phyloP scores from a whole-genome alignment of 2,329 filamentous ascomycete species.

The Rhexocercosporidium sp. region DNA sequence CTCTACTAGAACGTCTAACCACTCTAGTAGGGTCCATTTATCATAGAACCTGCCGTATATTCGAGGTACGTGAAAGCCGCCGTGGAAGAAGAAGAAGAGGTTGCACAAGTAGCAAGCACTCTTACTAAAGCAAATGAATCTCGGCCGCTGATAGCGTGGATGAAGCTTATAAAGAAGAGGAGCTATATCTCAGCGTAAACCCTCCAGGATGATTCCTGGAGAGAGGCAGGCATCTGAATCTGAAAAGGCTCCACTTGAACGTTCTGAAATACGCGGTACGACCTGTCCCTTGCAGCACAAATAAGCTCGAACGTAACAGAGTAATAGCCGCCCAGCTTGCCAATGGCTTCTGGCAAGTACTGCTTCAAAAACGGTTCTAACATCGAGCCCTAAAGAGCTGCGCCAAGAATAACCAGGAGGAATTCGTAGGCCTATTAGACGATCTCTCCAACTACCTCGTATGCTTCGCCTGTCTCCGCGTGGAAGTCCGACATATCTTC shows the following conservation, averaged over 20 bases:
- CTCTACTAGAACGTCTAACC: too few species aligned
- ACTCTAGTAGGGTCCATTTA: too few species aligned
- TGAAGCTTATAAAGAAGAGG: background rate
- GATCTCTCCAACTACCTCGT: constrained; percentile 22
- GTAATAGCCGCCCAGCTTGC: constrained; percentile 42
- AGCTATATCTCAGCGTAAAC: background rate
- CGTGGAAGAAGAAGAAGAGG: constrained; percentile 36
- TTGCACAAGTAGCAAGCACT: background rate
- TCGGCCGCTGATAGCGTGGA: background rate
- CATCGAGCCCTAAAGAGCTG: constrained; percentile 19
- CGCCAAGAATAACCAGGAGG: constrained; percentile 14
- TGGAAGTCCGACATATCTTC: constrained; percentile 17
- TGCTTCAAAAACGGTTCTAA: constrained; percentile 23
- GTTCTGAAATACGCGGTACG: constrained; percentile 34
- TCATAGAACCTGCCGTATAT: too few species aligned
- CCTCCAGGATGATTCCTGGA: background rate
- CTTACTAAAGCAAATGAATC: background rate
- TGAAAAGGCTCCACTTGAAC: constrained; percentile 35
- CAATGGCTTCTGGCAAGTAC: constrained; percentile 36
- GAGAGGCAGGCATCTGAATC: constrained; percentile 22
- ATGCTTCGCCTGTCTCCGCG: background rate
- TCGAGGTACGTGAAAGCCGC: constrained; percentile 49
- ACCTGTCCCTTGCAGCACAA: constrained; percentile 31
- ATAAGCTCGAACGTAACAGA: constrained; percentile 36
- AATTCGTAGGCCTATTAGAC: constrained; percentile 20